Evolutionary conservation across 1,284 basidiomycete genomes (phyloP), one percentile per base, ranked within the genome.

Genomic region (Xanthoconium separans): DNA sequence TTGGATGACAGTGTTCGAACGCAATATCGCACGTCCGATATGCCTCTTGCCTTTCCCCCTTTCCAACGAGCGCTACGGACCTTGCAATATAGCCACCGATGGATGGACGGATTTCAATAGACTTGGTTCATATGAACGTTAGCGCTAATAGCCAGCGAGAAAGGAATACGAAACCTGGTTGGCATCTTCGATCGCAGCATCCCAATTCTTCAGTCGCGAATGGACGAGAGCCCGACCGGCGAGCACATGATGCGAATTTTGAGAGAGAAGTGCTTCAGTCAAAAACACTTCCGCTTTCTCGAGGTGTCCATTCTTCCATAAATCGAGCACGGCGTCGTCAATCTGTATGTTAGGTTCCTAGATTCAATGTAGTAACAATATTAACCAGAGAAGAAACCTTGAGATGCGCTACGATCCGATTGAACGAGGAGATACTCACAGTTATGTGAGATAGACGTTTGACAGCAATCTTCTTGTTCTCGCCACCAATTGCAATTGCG

Each of bases 211-310:
- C 8, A 45, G 9, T 12, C 11, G 30, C 8, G 46, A 16, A 9
- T 22, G 29, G 1, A 58, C 20, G n/a, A 58, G 33, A 9, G 51
- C 44, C 15, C 56, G 44, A 24, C 39, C 30, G 2, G 51, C 51
- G 1, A 58, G 42, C 16, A 31, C 22, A 18, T 50, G 20, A 29
- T 43, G 24, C 15, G 41, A 16, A n/a, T 43, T 29, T 16, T 18
- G 15, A 43, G 41, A 42, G 16, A 27, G 12, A 11, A 8, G 11
- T 24, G 40, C 11, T 22, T 40, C n/a, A 22, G 39, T 41, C 39
- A 41, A 41, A 5, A 24, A 8, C 20, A 6, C 20, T 22, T 41
- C 20, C 1, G 39, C 20, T 3, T 22, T 7, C 20, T 15, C 13
- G 13, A 41, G 39, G 13, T 41, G 39, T 15, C 20, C 20, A 10